Conservation (phyloP, 73 alveolate species). For the Tetrahymena thermophila region DNA sequence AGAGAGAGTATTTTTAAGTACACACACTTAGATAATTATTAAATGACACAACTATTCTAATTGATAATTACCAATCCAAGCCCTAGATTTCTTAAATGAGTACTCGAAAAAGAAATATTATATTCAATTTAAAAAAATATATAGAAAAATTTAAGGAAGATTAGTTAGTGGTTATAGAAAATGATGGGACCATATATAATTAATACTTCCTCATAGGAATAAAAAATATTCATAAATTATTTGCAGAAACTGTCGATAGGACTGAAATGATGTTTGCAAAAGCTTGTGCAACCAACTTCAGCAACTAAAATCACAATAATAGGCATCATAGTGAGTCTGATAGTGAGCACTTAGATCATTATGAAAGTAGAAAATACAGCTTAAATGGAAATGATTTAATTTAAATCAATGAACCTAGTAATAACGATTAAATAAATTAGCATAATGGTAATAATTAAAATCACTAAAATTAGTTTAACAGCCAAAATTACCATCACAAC, state of each 20-base stretch:
- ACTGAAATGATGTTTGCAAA: not conserved
- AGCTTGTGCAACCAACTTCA: not conserved
- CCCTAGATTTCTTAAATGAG: not conserved
- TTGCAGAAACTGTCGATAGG: not conserved
- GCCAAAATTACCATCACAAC: not conserved
- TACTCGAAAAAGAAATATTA: not conserved
- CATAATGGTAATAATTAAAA: not conserved
- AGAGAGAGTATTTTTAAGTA: not conserved
- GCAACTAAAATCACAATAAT: not conserved
- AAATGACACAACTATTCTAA: not conserved
- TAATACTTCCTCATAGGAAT: not conserved
- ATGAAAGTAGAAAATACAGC: not conserved
- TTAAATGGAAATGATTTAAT: not conserved
- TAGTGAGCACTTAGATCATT: not conserved
- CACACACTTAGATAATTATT: not conserved
- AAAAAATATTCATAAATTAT: not conserved
- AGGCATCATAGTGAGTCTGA: not conserved
- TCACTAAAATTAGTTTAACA: not conserved
- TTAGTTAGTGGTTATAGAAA: not conserved
- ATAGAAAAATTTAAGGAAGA: not conserved
- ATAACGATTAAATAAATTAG: not conserved
- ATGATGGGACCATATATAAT: not conserved
- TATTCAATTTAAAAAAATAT: not conserved
- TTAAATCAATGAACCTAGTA: not conserved
- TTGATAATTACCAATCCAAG: not conserved